A percentile compares a stretch with the other conserved stretches of the same genome.
phyloP scores from a whole-genome alignment of 257 asterid species.

The Capsicum rhomboideum region DNA sequence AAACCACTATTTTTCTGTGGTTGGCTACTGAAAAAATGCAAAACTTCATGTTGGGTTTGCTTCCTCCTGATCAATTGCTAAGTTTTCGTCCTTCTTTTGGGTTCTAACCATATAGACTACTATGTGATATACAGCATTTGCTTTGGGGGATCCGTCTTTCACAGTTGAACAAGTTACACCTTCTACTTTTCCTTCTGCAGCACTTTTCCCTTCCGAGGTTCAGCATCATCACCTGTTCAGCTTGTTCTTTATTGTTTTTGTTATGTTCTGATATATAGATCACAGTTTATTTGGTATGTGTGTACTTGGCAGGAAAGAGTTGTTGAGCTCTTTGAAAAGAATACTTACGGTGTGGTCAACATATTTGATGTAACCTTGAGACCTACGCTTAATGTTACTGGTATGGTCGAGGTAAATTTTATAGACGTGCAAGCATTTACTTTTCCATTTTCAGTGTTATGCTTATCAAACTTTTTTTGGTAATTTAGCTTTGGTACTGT shows the following conservation, averaged over 20 bases:
- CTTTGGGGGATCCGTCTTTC: slow-evolving; percentile 82
- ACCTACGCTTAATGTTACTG: slow-evolving; percentile 78
- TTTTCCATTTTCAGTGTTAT: not conserved
- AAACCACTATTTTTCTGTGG: not conserved
- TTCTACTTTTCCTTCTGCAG: slow-evolving; percentile 46
- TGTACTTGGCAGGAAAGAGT: slow-evolving; percentile 79
- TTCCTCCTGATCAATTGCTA: not conserved
- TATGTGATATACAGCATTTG: slow-evolving; percentile 49
- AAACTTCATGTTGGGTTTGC: not conserved
- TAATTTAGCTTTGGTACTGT: not conserved
- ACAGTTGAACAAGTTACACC: slow-evolving; percentile 89
- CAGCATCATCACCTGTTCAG: slow-evolving; percentile 1
- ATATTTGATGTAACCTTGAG: slow-evolving; percentile 87
- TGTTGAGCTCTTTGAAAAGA: slow-evolving; percentile 80
- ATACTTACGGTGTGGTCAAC: slow-evolving; percentile 92
- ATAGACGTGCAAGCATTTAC: not conserved
- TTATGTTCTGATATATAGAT: not conserved
- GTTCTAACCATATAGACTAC: not conserved
- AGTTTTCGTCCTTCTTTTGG: not conserved
- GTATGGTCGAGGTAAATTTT: slow-evolving; percentile 75
- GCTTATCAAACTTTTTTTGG: not conserved
- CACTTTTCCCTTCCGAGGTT: slow-evolving; percentile 89
- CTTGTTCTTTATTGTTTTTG: not conserved
- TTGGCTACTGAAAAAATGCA: not conserved
- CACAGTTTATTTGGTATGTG: slow-evolving; percentile 43